Evolutionary conservation across 345 rosid species (phyloP), one percentile per base, ranked within the genome.

Genomic region (Syzygium aromaticum): DNA sequence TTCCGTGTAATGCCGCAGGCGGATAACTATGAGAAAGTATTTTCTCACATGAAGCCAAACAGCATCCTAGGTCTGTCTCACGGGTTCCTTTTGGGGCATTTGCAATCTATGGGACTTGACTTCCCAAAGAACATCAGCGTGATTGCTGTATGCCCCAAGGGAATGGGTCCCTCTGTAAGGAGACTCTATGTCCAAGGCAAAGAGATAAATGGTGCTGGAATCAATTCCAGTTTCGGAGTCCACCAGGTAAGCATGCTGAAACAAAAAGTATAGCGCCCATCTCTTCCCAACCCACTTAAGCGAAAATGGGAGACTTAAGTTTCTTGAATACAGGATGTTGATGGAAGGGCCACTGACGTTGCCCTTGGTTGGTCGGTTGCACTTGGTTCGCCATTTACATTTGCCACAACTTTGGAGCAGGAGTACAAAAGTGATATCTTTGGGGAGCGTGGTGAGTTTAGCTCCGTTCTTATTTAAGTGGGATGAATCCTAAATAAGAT

Each of bases 391-490:
- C 98, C 98, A 57, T 95, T 94, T 88, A 93, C 98, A 11, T 97
- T 97, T 92, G 98, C 96, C 38, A 96, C 97, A 33, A 96, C 97
- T 56, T 91, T 96, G 88, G 99, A 96, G 92, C 95, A 94, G 89
- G 99, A 96, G 92, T 96, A 96, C 91, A 95, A 89, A 95, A 96
- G 99, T 93, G 99, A 96, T 90, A 96, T 96, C 87, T 96, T 96
- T 85, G 99, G 99, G 87, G 99, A 96, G 90, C 92, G 98, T 25
- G 99, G 99, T 95, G 77, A 89, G 95, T 89, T 52, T 61, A 54
- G 61, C 84, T 40, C 14, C 84, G 7, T 27, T 33, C 28, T 84
- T 40, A 6, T 52, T 49, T 28, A 22, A 25, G 23, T 0, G 25
- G 46, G 46, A 8, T 67, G 46, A 33, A 67, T 67, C 80, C 49